Evolutionary conservation across 148 eudicot species (phyloP), one percentile per base, ranked within the genome.

Genomic region (Spergularia bocconei): DNA sequence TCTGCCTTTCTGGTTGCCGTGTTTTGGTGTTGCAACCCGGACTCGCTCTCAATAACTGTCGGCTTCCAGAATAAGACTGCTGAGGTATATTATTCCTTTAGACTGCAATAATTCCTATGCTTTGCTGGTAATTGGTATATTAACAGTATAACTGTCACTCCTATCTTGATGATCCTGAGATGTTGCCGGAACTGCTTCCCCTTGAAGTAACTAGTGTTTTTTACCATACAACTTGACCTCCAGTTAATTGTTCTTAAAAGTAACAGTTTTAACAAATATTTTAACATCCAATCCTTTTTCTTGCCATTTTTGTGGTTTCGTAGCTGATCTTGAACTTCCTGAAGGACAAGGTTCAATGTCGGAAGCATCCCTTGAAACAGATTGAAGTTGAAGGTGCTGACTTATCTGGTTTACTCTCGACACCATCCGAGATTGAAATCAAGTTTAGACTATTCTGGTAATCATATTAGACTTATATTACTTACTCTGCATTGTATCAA

Each of bases 11-110:
- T 64, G 11, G 20, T 36, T 64, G 48, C 10, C 15, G 3, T 64
- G 39, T 64, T 64, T 39, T 39, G 47, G 68, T 36, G 11, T 66
- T 66, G 69, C 69, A 23, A n/a, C 25, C 69, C 71, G 23, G 71
- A 68, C 51, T 57, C 51, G 17, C 38, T 68, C 13, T 68, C 71
- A 20, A 68, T 66, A 6, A 13, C 51, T 39, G 44, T 39, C 23
- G 25, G 57, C 21, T 68, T 68, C 15, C 39, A 51, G 11, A 13
- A 21, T 68, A 2, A 1, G 56, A 20, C 17, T 23, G n/a, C 11
- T 21, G 23, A 66, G 69, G 69, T 66, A 66, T 39, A 21, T 11
- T 44, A 19, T 12, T 20, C 3, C 50, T 9, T 61, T 25, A 13
- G n/a, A n/a, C n/a, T n/a, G n/a, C n/a, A n/a, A n/a, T n/a, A n/a